A percentile compares a stretch with the other conserved stretches of the same genome.
Evolutionary conservation across 2,329 filamentous ascomycete genomes (phyloP).

Genomic region (Juglanconis sp.): DNA sequence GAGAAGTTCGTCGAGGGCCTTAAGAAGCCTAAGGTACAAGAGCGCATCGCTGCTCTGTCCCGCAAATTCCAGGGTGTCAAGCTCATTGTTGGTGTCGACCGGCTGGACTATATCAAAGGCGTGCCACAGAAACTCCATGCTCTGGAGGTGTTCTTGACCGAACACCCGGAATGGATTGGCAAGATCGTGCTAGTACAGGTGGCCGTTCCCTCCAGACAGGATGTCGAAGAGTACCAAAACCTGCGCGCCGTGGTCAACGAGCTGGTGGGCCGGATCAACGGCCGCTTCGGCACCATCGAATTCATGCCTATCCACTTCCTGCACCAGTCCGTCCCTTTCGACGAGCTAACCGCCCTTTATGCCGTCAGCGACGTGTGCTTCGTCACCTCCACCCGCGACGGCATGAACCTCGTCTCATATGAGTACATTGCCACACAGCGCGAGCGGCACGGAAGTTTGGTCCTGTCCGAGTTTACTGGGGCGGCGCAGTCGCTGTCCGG

Average conservation of each 20-base stretch:
- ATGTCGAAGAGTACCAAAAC: constrained; percentile 98
- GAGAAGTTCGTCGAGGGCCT: constrained; percentile 93
- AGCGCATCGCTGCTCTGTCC: constrained; percentile 79
- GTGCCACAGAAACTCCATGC: constrained; percentile 97
- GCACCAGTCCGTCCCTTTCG: constrained; percentile 92
- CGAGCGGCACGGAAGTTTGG: constrained; percentile 86
- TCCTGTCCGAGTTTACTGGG: constrained; percentile 94
- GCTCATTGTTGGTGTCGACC: constrained; percentile 93
- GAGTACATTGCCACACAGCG: constrained; percentile 96
- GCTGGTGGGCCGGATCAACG: constrained; percentile 93
- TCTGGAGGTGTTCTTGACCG: constrained; percentile 91
- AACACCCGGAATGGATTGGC: constrained; percentile 97
- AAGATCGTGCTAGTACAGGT: constrained; percentile 96
- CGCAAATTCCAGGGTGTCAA: constrained; percentile 95
- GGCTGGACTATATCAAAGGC: constrained; percentile 97
- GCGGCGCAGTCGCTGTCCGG: constrained; percentile 93
- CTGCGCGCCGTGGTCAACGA: constrained; percentile 94
- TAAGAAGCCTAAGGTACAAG: constrained; percentile 79
- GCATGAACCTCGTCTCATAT: constrained; percentile 98
- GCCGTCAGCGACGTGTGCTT: constrained; percentile 89
- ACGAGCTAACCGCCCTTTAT: constrained; percentile 91
- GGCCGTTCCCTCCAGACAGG: constrained; percentile 88
- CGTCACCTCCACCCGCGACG: constrained; percentile 92
- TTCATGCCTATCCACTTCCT: constrained; percentile 99
- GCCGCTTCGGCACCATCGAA: constrained; percentile 92